Evolutionary conservation across 2,329 filamentous ascomycete species (phyloP).

Genomic region (Mycosphaerella arachidis): DNA sequence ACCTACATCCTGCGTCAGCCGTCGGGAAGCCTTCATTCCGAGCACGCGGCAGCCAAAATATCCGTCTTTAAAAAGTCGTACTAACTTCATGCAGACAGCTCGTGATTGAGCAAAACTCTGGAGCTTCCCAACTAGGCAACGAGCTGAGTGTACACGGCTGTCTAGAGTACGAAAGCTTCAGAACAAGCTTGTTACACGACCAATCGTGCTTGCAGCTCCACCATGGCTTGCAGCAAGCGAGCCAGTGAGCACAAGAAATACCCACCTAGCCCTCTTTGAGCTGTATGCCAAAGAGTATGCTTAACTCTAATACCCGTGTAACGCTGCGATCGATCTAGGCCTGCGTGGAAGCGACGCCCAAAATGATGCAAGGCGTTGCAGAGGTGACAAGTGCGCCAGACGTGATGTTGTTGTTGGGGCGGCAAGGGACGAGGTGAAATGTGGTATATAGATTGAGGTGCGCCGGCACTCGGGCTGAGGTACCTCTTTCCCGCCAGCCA

Average conservation of each 20-base stretch:
- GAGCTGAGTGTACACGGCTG: neutral
- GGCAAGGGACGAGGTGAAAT: neutral
- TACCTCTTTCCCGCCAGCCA: neutral
- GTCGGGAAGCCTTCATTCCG: neutral
- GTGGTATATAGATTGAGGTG: neutral
- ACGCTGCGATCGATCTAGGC: neutral
- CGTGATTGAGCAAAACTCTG: neutral
- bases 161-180: neutral
- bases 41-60: neutral
- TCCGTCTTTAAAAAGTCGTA: neutral
- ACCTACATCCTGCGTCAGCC: neutral
- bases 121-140: neutral
- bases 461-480: neutral
- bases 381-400: neutral
- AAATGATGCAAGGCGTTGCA: neutral
- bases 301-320: slow-evolving; percentile 7
- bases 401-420: neutral
- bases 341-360: neutral
- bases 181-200: neutral
- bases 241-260: neutral
- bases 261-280: neutral
- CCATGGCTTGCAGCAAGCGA: neutral
- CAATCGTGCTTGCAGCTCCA: neutral
- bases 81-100: neutral
- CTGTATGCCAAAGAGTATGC: slow-evolving; percentile 7